A percentile compares a stretch with the other conserved stretches of the same genome.
phyloP scores from a whole-genome alignment of 805 yeast species.

The Kurtzmaniella cleridarum region DNA sequence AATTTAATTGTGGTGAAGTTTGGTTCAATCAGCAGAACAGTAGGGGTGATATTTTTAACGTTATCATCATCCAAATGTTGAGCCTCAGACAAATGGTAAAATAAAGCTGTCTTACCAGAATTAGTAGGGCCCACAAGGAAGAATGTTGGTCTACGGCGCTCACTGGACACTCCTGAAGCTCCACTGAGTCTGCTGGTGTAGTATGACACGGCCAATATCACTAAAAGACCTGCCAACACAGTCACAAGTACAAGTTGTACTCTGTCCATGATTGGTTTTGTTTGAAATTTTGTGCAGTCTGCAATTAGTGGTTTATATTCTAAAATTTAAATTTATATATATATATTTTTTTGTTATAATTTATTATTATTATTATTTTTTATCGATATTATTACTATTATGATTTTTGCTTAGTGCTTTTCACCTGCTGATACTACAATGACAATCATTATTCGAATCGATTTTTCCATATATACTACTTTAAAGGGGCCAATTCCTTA shows the following conservation, averaged over 20 bases:
- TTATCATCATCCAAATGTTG: conserved; percentile 3
- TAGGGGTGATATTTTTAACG: conserved; percentile 9
- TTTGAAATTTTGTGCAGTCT: background rate
- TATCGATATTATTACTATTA: too few relatives aligned
- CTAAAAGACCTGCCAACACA: conserved; percentile 21
- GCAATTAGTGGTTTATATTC: background rate
- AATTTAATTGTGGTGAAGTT: conserved; percentile 22
- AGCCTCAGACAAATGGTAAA: conserved; percentile 16
- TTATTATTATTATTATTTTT: background rate
- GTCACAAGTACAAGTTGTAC: conserved; percentile 20
- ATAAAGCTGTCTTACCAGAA: conserved; percentile 64
- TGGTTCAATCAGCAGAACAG: conserved; percentile 37
- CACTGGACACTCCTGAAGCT: conserved; percentile 8
- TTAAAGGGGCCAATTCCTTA: too few relatives aligned
- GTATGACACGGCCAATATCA: conserved; percentile 18
- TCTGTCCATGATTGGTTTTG: conserved; percentile 19
- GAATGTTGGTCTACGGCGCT: conserved; percentile 45
- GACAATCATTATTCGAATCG: too few relatives aligned
- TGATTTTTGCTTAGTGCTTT: too few relatives aligned
- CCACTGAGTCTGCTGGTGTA: conserved; percentile 16
- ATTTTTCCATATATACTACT: too few relatives aligned
- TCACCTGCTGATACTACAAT: too few relatives aligned
- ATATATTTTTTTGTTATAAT: background rate
- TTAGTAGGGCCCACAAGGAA: conserved; percentile 60
- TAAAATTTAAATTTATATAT: background rate